These are phyloP conservation scores for Dactylellina sp. DNA, from an alignment of 2,329 filamentous ascomycete genomes.

Conservation along the genomic window DNA sequence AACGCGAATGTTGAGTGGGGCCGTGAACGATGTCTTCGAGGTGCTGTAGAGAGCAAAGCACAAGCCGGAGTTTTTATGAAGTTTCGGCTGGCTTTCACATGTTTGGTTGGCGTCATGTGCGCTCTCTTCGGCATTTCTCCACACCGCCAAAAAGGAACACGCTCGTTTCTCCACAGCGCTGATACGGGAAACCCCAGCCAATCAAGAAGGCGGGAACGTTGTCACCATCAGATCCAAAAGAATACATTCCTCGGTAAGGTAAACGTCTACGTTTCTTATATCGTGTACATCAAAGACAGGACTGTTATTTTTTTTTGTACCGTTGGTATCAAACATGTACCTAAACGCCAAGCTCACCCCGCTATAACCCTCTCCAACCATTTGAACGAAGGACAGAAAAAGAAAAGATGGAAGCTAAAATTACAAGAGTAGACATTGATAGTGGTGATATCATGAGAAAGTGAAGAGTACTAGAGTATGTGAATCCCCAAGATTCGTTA, in stretches of 20 bases:
- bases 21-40: neutral
- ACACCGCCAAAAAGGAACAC: slow-evolving; percentile 39
- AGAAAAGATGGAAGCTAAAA: slow-evolving; percentile 19
- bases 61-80: slow-evolving; percentile 46
- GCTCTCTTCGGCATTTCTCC: slow-evolving; percentile 56
- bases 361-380: neutral
- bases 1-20: slow-evolving; percentile 7
- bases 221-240: neutral
- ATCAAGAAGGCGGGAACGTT: slow-evolving; percentile 15
- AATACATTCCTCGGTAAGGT: neutral
- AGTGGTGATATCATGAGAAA: slow-evolving; percentile 17
- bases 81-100: slow-evolving; percentile 51
- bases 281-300: slow-evolving; percentile 8
- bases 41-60: neutral
- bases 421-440: slow-evolving; percentile 45
- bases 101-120: slow-evolving; percentile 55
- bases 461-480: slow-evolving; percentile 41
- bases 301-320: slow-evolving; percentile 43
- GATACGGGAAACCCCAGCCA: slow-evolving; percentile 44
- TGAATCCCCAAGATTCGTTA: slow-evolving; percentile 8
- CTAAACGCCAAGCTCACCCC: slow-evolving; percentile 46
- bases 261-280: too few species aligned
- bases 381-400: slow-evolving; percentile 8
- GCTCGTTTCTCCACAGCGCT: slow-evolving; percentile 46
- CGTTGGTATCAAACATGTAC: slow-evolving; percentile 53